Conservation (phyloP, 306 rosid species). For the Myrica gale region DNA sequence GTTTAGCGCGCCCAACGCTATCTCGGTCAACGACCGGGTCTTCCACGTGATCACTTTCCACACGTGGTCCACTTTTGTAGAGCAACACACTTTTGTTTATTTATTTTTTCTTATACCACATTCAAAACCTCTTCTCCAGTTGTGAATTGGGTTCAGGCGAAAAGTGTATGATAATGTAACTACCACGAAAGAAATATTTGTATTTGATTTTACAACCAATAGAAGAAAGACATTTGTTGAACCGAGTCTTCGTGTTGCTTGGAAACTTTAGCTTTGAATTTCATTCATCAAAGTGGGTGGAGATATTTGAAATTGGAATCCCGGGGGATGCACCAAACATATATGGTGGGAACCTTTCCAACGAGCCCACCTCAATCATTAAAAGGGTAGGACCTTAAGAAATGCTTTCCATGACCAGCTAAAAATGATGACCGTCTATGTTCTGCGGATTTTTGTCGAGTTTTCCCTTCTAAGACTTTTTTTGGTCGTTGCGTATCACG, state of each 20-base stretch:
- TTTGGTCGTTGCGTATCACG: not conserved
- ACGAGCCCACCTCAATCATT: slow-evolving; percentile 15
- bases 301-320: slow-evolving; percentile 5
- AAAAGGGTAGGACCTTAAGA: not conserved
- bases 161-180: not conserved
- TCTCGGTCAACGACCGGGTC: slow-evolving; percentile 48
- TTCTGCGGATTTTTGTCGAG: not conserved
- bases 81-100: slow-evolving; percentile 1
- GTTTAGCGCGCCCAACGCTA: slow-evolving; percentile 42
- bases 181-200: not conserved
- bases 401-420: not conserved
- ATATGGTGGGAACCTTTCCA: not conserved
- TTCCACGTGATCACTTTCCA: slow-evolving; percentile 14
- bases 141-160: not conserved
- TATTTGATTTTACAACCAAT: not conserved
- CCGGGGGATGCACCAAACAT: not conserved
- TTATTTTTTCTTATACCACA: not conserved
- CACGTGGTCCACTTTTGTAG: slow-evolving; percentile 15
- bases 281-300: not conserved
- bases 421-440: not conserved
- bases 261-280: not conserved
- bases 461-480: not conserved
- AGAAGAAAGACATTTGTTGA: not conserved
- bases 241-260: slow-evolving; percentile 6
- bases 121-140: not conserved